A percentile compares a stretch with the other conserved stretches of the same genome.
Conservation (phyloP, 768 basidiomycete genomes). For the Amyloporia xantha region DNA sequence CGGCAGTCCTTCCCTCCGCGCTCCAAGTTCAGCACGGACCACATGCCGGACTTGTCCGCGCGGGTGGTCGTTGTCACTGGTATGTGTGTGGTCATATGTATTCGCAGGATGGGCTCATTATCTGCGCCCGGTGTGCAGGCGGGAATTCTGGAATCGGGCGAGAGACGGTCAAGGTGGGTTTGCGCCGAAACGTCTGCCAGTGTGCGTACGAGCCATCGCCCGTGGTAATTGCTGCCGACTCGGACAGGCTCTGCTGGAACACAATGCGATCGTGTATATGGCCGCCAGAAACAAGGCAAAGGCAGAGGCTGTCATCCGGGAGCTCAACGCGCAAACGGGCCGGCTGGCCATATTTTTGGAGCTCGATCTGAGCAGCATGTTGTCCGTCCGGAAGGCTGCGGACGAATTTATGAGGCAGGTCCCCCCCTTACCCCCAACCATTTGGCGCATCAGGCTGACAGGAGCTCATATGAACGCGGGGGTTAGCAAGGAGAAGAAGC, state of each 20-base stretch:
- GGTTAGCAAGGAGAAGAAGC: constrained; percentile 35
- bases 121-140: constrained; percentile 25
- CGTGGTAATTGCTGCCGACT: too few species aligned
- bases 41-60: constrained; percentile 39
- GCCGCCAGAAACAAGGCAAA: constrained; percentile 42
- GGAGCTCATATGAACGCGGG: constrained; percentile 31
- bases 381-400: constrained; percentile 31
- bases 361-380: constrained; percentile 37
- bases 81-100: not conserved
- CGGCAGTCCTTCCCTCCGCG: constrained; percentile 28
- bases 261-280: constrained; percentile 63
- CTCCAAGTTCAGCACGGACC: constrained; percentile 9
- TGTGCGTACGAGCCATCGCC: too few species aligned
- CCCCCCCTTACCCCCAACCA: constrained; percentile 12
- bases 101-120: constrained; percentile 24
- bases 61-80: constrained; percentile 33
- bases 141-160: constrained; percentile 47
- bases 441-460: constrained; percentile 18
- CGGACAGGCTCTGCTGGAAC: constrained; percentile 48
- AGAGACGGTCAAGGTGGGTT: constrained; percentile 46
- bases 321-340: constrained; percentile 42
- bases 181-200: too few species aligned
- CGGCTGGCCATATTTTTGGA: constrained; percentile 36
- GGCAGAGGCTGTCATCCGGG: constrained; percentile 41
- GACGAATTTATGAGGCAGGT: constrained; percentile 30